Percentiles rank a stretch among this genome's conserved stretches.
phyloP scores from a whole-genome alignment of 1,284 basidiomycete species.

The Puccinia brachypodii region DNA sequence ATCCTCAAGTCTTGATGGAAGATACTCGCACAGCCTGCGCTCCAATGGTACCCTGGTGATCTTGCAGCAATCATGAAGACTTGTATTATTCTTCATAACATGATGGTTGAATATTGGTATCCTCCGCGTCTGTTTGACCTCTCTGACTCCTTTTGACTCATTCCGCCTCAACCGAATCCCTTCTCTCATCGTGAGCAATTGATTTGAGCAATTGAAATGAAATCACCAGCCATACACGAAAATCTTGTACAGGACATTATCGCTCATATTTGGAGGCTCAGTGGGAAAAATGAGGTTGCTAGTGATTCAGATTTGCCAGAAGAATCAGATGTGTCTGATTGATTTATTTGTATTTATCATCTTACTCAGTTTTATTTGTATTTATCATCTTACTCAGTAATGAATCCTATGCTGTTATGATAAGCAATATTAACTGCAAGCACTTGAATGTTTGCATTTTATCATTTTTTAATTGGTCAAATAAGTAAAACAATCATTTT shows the following conservation, averaged over 20 bases:
- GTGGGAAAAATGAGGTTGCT: background rate
- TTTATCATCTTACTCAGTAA: no score
- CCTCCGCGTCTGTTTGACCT: background rate
- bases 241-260: background rate
- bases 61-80: background rate
- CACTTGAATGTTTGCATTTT: no score
- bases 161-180: background rate
- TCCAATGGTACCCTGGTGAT: background rate
- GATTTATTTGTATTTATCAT: no score
- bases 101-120: background rate
- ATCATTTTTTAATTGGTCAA: no score
- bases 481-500: no score
- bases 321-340: background rate
- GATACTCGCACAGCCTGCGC: background rate
- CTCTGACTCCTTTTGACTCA: background rate
- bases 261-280: background rate
- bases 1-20: background rate
- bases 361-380: no score
- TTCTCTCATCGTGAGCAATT: background rate
- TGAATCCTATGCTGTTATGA: no score
- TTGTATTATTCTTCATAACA: constrained; percentile 17
- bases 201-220: background rate
- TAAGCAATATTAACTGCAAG: no score
- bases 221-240: background rate
- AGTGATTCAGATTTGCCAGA: background rate